These are phyloP conservation scores for Euphrasia arctica DNA, from an alignment of 305 asterid genomes.

Conservation along the genomic window DNA sequence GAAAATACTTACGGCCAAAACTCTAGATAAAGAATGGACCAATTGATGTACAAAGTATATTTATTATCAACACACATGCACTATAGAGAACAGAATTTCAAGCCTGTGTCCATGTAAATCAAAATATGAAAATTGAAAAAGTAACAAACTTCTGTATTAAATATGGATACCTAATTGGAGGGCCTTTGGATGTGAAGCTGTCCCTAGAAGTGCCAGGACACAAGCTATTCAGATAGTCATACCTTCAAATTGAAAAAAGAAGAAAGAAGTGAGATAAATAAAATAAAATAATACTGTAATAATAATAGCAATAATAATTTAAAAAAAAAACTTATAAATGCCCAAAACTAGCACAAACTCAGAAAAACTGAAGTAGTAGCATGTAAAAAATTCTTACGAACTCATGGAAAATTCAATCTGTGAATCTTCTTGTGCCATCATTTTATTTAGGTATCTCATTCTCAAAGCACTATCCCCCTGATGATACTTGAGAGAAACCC, in stretches of 20 bases:
- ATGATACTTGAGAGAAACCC: conserved; percentile 79
- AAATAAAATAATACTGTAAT: not conserved
- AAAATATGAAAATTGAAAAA: conserved; percentile 9
- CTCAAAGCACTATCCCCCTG: conserved; percentile 54
- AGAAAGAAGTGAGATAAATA: conserved; percentile 7
- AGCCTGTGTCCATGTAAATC: too few species aligned
- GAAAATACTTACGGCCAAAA: conserved; percentile 10
- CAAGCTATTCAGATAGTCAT: conserved; percentile 60
- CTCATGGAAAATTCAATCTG: conserved; percentile 46
- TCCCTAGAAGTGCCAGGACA: conserved; percentile 57
- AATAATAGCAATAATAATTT: not conserved
- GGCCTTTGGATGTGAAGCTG: conserved; percentile 36
- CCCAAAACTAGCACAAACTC: too few species aligned
- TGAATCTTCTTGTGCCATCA: conserved; percentile 50
- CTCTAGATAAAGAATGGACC: conserved; percentile 5
- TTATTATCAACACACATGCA: conserved; percentile 17
- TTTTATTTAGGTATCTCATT: conserved; percentile 40
- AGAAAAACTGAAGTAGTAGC: not conserved
- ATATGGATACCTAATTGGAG: conserved; percentile 51
- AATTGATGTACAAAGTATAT: conserved; percentile 5
- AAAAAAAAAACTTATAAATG: conserved; percentile 3
- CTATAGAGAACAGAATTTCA: not conserved
- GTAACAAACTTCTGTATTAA: too few species aligned
- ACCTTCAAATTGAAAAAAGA: conserved; percentile 43
- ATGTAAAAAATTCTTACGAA: conserved; percentile 43